Evolutionary conservation across 1,284 basidiomycete genomes (phyloP).

Genomic region (Moesziomyces aphidis): DNA sequence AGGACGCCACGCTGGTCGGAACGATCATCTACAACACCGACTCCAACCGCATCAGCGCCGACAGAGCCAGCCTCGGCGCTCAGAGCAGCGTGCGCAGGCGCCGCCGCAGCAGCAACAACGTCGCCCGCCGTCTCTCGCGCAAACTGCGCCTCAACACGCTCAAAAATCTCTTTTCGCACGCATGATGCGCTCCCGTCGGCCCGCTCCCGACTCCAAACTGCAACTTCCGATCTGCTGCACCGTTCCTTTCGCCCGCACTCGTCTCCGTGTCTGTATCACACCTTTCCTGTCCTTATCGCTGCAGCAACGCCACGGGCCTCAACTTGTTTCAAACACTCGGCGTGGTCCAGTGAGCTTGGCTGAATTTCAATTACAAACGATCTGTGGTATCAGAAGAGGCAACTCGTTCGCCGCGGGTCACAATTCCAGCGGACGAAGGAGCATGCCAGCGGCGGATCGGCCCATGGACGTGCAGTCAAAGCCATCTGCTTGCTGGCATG

Average conservation of each 20-base stretch:
- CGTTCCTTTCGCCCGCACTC: neutral
- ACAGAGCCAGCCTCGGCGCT: slow-evolving; percentile 22
- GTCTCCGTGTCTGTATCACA: neutral
- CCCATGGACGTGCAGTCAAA: neutral
- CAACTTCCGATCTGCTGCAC: neutral
- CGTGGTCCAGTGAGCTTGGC: neutral
- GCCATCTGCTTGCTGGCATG: no score
- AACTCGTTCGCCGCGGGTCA: neutral
- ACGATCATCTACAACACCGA: slow-evolving; percentile 34
- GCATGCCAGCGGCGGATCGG: no score
- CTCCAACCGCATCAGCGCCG: slow-evolving; percentile 11
- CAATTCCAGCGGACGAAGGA: neutral
- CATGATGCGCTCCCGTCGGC: neutral
- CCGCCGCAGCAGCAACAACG: slow-evolving; percentile 15
- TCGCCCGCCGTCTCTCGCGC: slow-evolving; percentile 10
- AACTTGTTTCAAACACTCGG: neutral
- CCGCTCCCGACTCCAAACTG: neutral
- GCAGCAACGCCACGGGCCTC: neutral
- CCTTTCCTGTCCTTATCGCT: neutral
- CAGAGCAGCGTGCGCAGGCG: slow-evolving; percentile 31
- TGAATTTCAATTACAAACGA: neutral
- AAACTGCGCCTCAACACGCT: slow-evolving; percentile 16
- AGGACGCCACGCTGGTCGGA: slow-evolving; percentile 58
- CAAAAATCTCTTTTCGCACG: slow-evolving; percentile 21
- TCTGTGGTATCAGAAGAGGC: neutral